These are phyloP conservation scores for Gentiana straminea DNA, from an alignment of 257 asterid genomes.

Conservation along the genomic window DNA sequence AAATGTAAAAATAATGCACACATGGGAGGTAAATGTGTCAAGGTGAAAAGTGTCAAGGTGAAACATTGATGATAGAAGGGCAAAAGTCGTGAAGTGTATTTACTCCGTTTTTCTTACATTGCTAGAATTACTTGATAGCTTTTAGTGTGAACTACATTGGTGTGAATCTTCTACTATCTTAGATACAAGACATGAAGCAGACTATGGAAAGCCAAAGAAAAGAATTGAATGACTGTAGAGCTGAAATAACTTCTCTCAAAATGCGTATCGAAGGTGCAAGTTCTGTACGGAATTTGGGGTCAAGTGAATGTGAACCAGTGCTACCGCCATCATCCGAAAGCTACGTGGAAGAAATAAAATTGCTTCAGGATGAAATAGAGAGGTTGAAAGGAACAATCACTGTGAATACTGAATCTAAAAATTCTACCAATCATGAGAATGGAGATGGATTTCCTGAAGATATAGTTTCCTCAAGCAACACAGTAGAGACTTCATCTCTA, in stretches of 20 bases:
- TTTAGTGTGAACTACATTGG: too few relatives aligned
- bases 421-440: slow-evolving; percentile 25
- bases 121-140: too few relatives aligned
- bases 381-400: slow-evolving; percentile 28
- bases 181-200: slow-evolving; percentile 80
- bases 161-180: slow-evolving; percentile 7
- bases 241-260: slow-evolving; percentile 91
- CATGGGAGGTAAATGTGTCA: too few relatives aligned
- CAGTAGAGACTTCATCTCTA: slow-evolving; percentile 23
- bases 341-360: slow-evolving; percentile 30
- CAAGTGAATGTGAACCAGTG: slow-evolving; percentile 25
- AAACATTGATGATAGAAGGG: too few relatives aligned
- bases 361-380: slow-evolving; percentile 38
- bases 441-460: slow-evolving; percentile 24
- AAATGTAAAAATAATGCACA: too few relatives aligned
- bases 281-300: slow-evolving; percentile 31
- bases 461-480: slow-evolving; percentile 23
- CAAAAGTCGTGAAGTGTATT: too few relatives aligned
- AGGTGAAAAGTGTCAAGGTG: too few relatives aligned
- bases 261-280: slow-evolving; percentile 72
- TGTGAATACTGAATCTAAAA: slow-evolving; percentile 22
- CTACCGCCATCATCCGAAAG: slow-evolving; percentile 29
- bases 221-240: slow-evolving; percentile 85
- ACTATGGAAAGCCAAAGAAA: slow-evolving; percentile 55
- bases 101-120: too few relatives aligned